Evolutionary conservation across 192 early-diverging fungal species (phyloP), one percentile per base, ranked within the genome.

Genomic region (Rhizoclosmatium globosum): DNA sequence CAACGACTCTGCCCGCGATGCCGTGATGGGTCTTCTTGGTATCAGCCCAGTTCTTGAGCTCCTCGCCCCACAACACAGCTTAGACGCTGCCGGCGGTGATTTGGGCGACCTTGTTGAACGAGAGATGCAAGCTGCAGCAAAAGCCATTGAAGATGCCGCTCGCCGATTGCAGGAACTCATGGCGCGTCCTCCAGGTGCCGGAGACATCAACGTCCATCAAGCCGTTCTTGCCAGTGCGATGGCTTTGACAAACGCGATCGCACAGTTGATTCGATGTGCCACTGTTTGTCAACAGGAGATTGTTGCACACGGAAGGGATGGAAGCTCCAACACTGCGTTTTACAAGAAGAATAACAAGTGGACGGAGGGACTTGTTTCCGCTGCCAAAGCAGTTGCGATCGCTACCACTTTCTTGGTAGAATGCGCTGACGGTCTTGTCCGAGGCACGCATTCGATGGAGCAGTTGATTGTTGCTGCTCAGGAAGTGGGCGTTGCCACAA

Each of bases 331-430:
- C 13, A 93, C 90, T 68, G 91, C 92, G 1, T 98, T 98, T 83
- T 99, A 99, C 90, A 98, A 98, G 85, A 99, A 99, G 89, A 95
- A 99, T 89, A 98, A 99, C 89, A 94, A 96, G 73, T 99, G 98
- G 98, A 99, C 97, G 3, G 98, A 99, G 82, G 98, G 98, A 38
- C 89, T 99, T 19, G 97, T 99, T 72, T 95, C 94, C 4, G 98
- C 98, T 0, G 98, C 98, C 17, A 95, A 98, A 82, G 89, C 96
- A 0, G 96, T 99, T 15, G 95, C 98, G 1, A 62, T 94, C n/a
- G 96, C 96, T 7, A 99, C 98, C 2, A 95, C 92, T 41, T 86
- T 92, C 50, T 82, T 99, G 68, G 97, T 99, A 31, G 97, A 98
- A 79, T 93, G 92, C 39, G 97, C 98, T 3, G 98, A 99, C 82